phyloP scores from a whole-genome alignment of 2,329 filamentous ascomycete species.

The Fusarium begoniae region DNA sequence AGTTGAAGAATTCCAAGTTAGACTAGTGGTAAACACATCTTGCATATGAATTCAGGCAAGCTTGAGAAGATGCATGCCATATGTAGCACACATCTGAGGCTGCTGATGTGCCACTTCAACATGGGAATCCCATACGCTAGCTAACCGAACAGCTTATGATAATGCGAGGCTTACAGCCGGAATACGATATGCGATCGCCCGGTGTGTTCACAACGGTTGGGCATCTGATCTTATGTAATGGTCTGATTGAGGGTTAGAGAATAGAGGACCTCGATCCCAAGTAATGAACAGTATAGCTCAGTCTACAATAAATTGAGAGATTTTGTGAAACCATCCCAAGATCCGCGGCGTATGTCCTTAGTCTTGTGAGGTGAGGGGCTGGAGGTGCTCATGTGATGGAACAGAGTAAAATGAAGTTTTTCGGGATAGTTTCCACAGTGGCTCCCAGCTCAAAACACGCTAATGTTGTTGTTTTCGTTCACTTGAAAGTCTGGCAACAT shows the following conservation, averaged over 20 bases:
- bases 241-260: not conserved
- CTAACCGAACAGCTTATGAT: not conserved
- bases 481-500: not conserved
- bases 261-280: not conserved
- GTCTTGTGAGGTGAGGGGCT: not conserved
- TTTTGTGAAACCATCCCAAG: not conserved
- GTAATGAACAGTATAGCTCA: not conserved
- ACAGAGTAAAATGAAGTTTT: constrained; percentile 7
- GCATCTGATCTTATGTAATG: not conserved
- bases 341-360: not conserved
- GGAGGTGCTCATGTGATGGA: not conserved
- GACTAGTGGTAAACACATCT: not conserved
- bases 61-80: not conserved
- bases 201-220: not conserved
- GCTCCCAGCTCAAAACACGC: constrained; percentile 1
- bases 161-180: not conserved
- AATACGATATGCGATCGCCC: not conserved
- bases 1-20: not conserved
- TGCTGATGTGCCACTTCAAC: not conserved
- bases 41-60: not conserved
- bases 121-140: not conserved
- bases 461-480: constrained; percentile 20
- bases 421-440: constrained; percentile 22
- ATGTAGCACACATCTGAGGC: not conserved
- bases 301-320: not conserved